Evolutionary conservation across 2,329 filamentous ascomycete genomes (phyloP), one percentile per base, ranked within the genome.

Genomic region (Fusarium piperis): DNA sequence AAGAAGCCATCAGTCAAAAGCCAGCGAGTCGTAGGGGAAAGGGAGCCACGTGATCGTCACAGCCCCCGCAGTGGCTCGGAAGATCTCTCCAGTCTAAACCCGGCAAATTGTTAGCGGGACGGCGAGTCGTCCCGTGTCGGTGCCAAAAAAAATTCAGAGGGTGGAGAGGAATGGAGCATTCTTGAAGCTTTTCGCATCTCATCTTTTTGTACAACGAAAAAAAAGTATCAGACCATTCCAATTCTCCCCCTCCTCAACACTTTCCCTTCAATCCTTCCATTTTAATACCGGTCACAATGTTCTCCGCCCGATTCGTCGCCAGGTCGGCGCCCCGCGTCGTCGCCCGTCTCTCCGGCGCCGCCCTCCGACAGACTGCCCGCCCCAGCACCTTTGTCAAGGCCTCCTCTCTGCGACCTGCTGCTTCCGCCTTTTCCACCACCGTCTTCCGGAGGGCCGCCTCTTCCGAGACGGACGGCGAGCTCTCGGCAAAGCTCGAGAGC

Each of bases 401-500:
- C 70, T 84, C 78, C 30, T 72, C 76, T 32, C 63, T 75, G 39
- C 74, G 72, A 69, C 74, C 73, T 28, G 81, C 82, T 65, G 77
- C 82, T 66, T 81, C 86, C 13, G 80, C 83, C 58, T 89, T 89
- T 77, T 88, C 87, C 30, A 81, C 82, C 26, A 79, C 80, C 16
- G 70, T 68, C 33, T 75, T 85, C 68, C 84, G 86, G 71, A 80
- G 81, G 62, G 81, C 83, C 6, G 74, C 83, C 18, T 76, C 72
- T 11, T 18, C 44, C 11, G 44, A 89, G 80, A 89, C 88, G 70
- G 93, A 97, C 78, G 87, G 92, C 73, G 94, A 98, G 84, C 91
- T 99, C 60, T 89, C 91, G 41, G 90, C 91, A 66, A 98, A 98
- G 89, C 89, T 99, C 56, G 90, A 93, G 73, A 91, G 90, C 79